Conservation (phyloP, 2,329 filamentous ascomycete species). For the Cladosporium sp. region DNA sequence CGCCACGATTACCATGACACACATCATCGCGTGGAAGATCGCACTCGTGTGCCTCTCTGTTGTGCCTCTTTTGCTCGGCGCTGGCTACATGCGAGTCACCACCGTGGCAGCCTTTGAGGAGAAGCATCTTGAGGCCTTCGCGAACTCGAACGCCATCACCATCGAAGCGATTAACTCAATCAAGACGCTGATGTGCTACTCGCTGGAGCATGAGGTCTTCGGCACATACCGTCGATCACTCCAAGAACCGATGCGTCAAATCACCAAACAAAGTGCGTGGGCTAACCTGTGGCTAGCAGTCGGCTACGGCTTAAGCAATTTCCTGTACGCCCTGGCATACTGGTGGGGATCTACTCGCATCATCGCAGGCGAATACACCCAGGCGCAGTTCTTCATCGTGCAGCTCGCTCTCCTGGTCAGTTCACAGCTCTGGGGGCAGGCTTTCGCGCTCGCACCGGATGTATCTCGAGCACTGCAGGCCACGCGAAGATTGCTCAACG, state of each 20-base stretch:
- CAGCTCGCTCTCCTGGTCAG: slow-evolving; percentile 65
- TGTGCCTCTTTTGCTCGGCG: slow-evolving; percentile 62
- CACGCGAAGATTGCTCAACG: slow-evolving; percentile 48
- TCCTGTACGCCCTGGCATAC: slow-evolving; percentile 69
- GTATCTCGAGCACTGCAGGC: slow-evolving; percentile 61
- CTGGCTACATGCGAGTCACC: slow-evolving; percentile 62
- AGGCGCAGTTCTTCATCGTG: slow-evolving; percentile 68
- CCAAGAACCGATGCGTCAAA: slow-evolving; percentile 2
- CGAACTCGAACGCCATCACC: slow-evolving; percentile 45
- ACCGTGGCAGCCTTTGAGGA: slow-evolving; percentile 55
- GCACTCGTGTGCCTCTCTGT: slow-evolving; percentile 64
- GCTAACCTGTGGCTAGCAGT: slow-evolving; percentile 57
- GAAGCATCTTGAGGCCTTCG: slow-evolving; percentile 46
- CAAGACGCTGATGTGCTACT: slow-evolving; percentile 46
- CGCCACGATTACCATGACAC: slow-evolving; percentile 60
- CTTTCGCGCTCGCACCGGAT: slow-evolving; percentile 70
- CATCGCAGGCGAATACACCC: slow-evolving; percentile 57
- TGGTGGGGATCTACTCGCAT: slow-evolving; percentile 72
- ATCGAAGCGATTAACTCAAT: slow-evolving; percentile 49
- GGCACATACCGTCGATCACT: slow-evolving; percentile 41
- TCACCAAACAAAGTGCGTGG: slow-evolving; percentile 22
- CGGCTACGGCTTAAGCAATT: slow-evolving; percentile 55
- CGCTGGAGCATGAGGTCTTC: slow-evolving; percentile 46
- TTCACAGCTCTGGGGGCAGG: slow-evolving; percentile 66
- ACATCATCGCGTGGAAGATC: slow-evolving; percentile 70